Evolutionary conservation across 2,329 filamentous ascomycete genomes (phyloP).

Genomic region (Alternaria arbusti): DNA sequence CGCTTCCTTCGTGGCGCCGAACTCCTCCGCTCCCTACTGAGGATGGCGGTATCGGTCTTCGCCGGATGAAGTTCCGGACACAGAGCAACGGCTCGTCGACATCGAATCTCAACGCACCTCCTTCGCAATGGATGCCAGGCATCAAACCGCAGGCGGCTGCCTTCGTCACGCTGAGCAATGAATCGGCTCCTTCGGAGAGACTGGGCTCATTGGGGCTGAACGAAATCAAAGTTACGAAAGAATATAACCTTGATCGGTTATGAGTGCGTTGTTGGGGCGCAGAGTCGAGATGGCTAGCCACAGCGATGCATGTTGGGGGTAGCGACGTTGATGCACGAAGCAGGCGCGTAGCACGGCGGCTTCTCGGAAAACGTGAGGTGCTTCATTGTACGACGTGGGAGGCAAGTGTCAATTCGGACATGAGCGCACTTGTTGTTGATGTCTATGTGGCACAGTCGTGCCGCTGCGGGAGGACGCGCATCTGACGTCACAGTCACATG

Average conservation of each 20-base stretch:
- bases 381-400: background rate
- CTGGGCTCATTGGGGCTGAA: constrained; percentile 14
- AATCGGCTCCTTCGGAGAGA: constrained; percentile 15
- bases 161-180: constrained; percentile 25
- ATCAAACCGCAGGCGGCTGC: constrained; percentile 18
- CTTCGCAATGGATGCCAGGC: constrained; percentile 21
- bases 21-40: constrained; percentile 9
- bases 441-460: background rate
- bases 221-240: constrained; percentile 27
- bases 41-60: constrained; percentile 19
- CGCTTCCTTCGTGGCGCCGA: constrained; percentile 14
- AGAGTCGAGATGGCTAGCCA: background rate
- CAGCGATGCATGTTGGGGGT: background rate
- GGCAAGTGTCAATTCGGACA: background rate
- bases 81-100: constrained; percentile 23
- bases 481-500: background rate
- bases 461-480: background rate
- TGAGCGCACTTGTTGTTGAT: background rate
- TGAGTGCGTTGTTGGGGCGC: constrained; percentile 3
- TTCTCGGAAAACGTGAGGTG: background rate
- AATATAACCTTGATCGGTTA: constrained; percentile 25
- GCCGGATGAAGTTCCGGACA: constrained; percentile 22
- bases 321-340: background rate
- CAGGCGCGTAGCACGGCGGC: background rate
- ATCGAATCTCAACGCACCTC: constrained; percentile 20